Evolutionary conservation across 2,329 filamentous ascomycete genomes (phyloP), one percentile per base, ranked within the genome.

Genomic region (Proliferodiscus dingleyae): DNA sequence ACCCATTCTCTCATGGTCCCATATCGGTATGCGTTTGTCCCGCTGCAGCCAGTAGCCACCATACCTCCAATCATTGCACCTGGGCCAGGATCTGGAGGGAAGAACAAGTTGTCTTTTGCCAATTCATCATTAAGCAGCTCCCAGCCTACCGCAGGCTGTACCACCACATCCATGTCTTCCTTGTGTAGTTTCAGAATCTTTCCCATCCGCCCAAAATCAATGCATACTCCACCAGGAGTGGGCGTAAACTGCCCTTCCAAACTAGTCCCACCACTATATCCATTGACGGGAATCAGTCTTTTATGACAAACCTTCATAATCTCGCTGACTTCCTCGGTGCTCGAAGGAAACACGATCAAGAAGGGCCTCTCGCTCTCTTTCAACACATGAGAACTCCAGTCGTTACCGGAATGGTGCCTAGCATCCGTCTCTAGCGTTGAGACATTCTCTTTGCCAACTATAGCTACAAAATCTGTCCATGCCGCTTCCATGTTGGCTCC

Each of bases 1-100:
- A 95, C 90, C 89, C 89, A 95, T 63, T 95, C 89, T 52, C 87
- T 83, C 89, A 95, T 95, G 2, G 89, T 95, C 51, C 89, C 90
- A 65, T 95, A 95, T 47, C 89, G 78, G 70, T 94, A 95, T 13
- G 89, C 84, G 64, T 95, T 95, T 11, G 89, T 95, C 48, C 89
- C 89, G 61, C 74, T 79, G 69, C 75, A 80, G 28, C 77, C 77
- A 2, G 85, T 89, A 18, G 84, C 85, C 26, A 89, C 80, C 85
- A 89, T 89, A 45, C 89, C 89, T 46, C 89, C 89, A 58, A 96
- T 95, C 83, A 88, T 88, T 50, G 89, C 89, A 15, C 89, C 89
- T 42, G 90, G 89, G 43, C 89, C 90, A 15, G 89, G 89, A 65
- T 95, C 89, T 1, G 89, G 89, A 18, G 89, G 89, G 69, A 95